Conservation (phyloP, 805 yeast species). For the Tetrapisispora phaffii region DNA sequence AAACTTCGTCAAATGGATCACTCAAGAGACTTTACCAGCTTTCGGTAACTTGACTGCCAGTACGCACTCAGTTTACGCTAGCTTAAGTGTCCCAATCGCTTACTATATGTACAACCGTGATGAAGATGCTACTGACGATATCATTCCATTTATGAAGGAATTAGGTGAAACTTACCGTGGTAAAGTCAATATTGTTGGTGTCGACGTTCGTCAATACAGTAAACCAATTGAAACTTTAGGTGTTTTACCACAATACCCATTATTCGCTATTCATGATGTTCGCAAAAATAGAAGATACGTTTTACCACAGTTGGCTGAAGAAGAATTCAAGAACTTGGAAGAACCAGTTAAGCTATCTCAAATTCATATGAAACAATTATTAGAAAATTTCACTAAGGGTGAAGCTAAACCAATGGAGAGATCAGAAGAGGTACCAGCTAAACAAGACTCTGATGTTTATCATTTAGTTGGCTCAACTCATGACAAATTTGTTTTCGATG, state of each 20-base stretch:
- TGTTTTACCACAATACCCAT: conserved; percentile 79
- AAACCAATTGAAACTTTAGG: conserved; percentile 79
- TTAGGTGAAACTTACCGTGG: conserved; percentile 74
- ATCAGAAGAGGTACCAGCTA: conserved; percentile 77
- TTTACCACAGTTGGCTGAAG: conserved; percentile 44
- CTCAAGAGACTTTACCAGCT: conserved; percentile 62
- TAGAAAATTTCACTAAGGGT: conserved; percentile 54
- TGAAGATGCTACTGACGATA: conserved; percentile 51
- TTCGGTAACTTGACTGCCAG: conserved; percentile 81
- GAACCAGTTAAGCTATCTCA: conserved; percentile 35
- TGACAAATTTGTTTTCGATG: conserved; percentile 51
- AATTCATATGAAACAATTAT: conserved; percentile 48
- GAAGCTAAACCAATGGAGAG: conserved; percentile 62
- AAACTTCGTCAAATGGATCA: conserved; percentile 20
- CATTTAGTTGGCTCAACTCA: conserved; percentile 81
- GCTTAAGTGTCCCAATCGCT: conserved; percentile 66
- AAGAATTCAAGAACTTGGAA: conserved; percentile 18
- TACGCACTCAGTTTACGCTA: conserved; percentile 67
- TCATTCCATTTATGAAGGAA: conserved; percentile 36
- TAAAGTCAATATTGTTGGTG: conserved; percentile 74
- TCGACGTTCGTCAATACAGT: conserved; percentile 73
- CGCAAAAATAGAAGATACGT: conserved; percentile 66
- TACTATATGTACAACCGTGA: conserved; percentile 70
- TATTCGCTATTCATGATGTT: conserved; percentile 77
- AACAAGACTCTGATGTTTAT: conserved; percentile 65